phyloP scores from a whole-genome alignment of 805 yeast genomes.

The Spathaspora gorwiae region DNA sequence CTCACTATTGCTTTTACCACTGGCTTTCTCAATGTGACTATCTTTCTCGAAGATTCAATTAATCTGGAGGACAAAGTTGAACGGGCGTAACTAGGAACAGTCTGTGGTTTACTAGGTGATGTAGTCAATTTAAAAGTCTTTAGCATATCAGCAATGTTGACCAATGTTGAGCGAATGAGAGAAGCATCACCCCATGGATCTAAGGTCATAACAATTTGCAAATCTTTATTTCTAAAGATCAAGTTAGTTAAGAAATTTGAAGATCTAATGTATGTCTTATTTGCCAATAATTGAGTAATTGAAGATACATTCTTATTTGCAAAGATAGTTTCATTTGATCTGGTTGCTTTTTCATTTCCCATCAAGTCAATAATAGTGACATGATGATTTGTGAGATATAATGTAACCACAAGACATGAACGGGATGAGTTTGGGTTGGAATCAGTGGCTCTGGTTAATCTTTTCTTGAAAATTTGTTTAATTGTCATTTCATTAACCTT shows the following conservation, averaged over 20 bases:
- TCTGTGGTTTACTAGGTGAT: not conserved
- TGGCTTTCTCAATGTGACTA: not conserved
- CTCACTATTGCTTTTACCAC: not conserved
- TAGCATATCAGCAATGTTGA: slow-evolving; percentile 20
- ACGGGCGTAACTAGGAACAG: slow-evolving; percentile 26
- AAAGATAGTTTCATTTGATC: slow-evolving; percentile 15
- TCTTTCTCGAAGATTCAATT: not conserved
- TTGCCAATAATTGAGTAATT: slow-evolving; percentile 20
- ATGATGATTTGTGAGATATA: slow-evolving; percentile 15
- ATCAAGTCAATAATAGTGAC: slow-evolving; percentile 23
- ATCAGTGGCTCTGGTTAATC: slow-evolving; percentile 18
- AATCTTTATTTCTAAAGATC: slow-evolving; percentile 16
- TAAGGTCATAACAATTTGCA: slow-evolving; percentile 22
- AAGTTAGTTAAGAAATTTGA: slow-evolving; percentile 23
- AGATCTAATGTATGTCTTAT: slow-evolving; percentile 14
- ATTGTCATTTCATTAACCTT: slow-evolving; percentile 5
- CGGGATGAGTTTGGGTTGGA: slow-evolving; percentile 18
- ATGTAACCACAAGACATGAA: slow-evolving; percentile 23
- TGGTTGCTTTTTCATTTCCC: slow-evolving; percentile 23
- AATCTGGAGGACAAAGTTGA: slow-evolving; percentile 25
- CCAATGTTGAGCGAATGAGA: slow-evolving; percentile 22
- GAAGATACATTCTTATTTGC: slow-evolving; percentile 26
- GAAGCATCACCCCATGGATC: slow-evolving; percentile 21
- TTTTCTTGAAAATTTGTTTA: slow-evolving; percentile 13
- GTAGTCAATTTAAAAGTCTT: slow-evolving; percentile 13